phyloP scores from a whole-genome alignment of 371 early-diverging fungal species.

The Mucor racemosus region DNA sequence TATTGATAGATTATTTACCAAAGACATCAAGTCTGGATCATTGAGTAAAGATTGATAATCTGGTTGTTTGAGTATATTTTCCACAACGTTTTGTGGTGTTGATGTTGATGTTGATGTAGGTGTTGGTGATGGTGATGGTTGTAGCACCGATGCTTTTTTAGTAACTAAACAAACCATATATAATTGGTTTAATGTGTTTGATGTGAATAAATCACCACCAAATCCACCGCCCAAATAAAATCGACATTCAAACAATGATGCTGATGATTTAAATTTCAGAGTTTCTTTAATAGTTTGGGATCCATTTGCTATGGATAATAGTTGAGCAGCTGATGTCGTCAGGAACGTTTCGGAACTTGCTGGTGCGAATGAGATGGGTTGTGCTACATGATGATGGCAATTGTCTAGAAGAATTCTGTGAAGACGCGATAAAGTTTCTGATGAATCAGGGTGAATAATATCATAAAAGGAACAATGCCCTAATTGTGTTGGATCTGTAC shows the following conservation, averaged over 20 bases:
- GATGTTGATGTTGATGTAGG: neutral
- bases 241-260: slow-evolving; percentile 7
- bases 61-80: neutral
- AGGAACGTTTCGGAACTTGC: slow-evolving; percentile 24
- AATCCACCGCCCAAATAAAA: slow-evolving; percentile 31
- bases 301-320: slow-evolving; percentile 28
- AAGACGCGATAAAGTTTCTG: slow-evolving; percentile 17
- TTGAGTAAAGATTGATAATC: neutral
- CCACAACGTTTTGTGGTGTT: neutral
- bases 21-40: slow-evolving; percentile 1
- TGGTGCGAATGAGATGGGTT: slow-evolving; percentile 19
- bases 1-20: neutral
- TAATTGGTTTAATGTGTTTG: slow-evolving; percentile 9
- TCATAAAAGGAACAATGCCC: slow-evolving; percentile 27
- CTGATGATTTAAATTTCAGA: slow-evolving; percentile 26
- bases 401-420: slow-evolving; percentile 25
- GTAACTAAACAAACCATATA: slow-evolving; percentile 28
- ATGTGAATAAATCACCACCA: slow-evolving; percentile 25
- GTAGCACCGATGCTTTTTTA: neutral
- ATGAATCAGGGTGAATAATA: slow-evolving; percentile 21
- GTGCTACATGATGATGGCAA: slow-evolving; percentile 19
- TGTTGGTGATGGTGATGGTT: neutral
- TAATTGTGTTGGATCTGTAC: slow-evolving; percentile 23
- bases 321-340: slow-evolving; percentile 17
- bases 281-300: slow-evolving; percentile 27